Evolutionary conservation across 352 stramenopile genomes (phyloP).

Genomic region (Phytopythium kandeliae): DNA sequence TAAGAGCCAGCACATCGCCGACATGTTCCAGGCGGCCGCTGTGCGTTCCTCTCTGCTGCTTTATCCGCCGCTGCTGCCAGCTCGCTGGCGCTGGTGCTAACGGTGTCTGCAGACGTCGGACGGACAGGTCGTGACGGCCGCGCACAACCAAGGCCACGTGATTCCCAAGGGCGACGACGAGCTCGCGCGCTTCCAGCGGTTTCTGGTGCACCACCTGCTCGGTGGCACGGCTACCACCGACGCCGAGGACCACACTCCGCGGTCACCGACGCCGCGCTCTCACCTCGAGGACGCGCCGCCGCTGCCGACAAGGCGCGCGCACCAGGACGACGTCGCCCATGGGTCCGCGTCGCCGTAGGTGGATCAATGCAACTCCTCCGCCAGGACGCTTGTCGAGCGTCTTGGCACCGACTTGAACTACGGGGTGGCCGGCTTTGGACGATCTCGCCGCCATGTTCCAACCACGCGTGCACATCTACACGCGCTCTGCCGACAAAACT

Average conservation of each 20-base stretch:
- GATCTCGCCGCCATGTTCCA: too few relatives aligned
- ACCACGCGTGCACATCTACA: too few relatives aligned
- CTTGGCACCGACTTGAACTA: too few relatives aligned
- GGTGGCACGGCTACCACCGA: conserved; percentile 5
- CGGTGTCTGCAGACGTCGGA: conserved; percentile 20
- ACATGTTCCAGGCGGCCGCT: conserved; percentile 52
- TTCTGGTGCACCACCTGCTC: conserved; percentile 26
- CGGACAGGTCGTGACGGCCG: conserved; percentile 43
- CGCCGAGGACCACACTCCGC: conserved; percentile 1
- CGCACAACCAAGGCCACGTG: conserved; percentile 75
- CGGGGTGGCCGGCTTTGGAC: too few relatives aligned
- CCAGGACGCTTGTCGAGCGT: too few relatives aligned
- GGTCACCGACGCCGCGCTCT: conserved; percentile 12
- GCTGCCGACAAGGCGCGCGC: conserved; percentile 5
- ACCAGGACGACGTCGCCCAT: background rate
- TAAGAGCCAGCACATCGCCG: conserved; percentile 65
- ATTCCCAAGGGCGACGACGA: conserved; percentile 66
- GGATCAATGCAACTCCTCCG: too few relatives aligned
- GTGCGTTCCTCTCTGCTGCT: conserved; percentile 21
- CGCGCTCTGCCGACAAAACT: too few relatives aligned
- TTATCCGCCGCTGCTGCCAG: background rate
- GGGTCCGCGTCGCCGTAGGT: background rate
- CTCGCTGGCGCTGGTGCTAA: background rate
- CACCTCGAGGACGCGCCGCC: conserved; percentile 2
- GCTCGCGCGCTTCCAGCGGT: conserved; percentile 45